Evolutionary conservation across 1,139 yeast species (phyloP), one percentile per base, ranked within the genome.

Genomic region (Nakaseomyces sp.): DNA sequence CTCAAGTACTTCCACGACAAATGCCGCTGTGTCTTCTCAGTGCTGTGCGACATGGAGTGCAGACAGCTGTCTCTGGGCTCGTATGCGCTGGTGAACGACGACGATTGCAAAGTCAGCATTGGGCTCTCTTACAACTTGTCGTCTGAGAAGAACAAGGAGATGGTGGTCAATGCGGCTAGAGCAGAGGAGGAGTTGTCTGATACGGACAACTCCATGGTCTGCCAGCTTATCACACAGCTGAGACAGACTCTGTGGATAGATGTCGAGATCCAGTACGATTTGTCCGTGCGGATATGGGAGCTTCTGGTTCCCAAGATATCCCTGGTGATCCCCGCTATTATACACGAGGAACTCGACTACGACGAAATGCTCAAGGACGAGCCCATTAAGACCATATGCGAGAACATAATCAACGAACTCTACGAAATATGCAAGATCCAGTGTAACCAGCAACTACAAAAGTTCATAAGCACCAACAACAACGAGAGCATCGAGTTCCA

Each of bases 61-160:
- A 48, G 60, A 19, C 54, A 53, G 37, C 43, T 57, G 26, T 53
- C 60, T 6, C 44, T 54, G 2, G 59, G 58, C 1, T 57, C 61
- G 1, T 57, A 54, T 40, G 55, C 53, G 12, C 45, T 57, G 44
- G 54, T 55, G 3, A 54, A 50, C 36, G 57, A 51, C 24, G 56
- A 55, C 19, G 43, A 48, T 18, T 51, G 51, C 38, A 38, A 46
- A 17, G 49, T 54, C 6, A 46, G 45, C 25, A 47, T 57, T 39
- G 61, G 61, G 2, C 24, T 54, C 5, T 47, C 59, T 10, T 56
- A 56, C 40, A 40, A 46, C 33, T 43, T 44, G 13, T 37, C 45
- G 5, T 38, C 40, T 26, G 35, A 42, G 28, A 38, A 33, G 13
- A 26, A 38, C 12, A 49, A 48, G n/a, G 36, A 42, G 8, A 25